Base-by-base conservation (phyloP, 169 alveolate genomes). In the Cryptosporidium canis region DNA sequence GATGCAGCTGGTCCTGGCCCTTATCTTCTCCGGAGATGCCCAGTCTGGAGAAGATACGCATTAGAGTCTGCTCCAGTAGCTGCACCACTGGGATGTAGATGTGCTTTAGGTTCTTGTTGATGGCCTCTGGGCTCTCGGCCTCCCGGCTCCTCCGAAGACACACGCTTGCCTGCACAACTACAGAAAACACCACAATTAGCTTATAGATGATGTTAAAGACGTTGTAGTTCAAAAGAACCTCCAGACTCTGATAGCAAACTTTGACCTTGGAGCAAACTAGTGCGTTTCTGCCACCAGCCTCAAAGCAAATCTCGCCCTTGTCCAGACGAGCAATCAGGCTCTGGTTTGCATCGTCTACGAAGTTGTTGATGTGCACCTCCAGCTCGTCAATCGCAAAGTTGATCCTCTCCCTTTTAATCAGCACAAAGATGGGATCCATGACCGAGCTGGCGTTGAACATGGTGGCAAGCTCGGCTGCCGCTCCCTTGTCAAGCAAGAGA, bases 331-430 rank as follows among this genome's bases (percentile, higher is more conserved):
- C 43, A 18, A 51, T 48, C 24, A 70, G 14, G 14, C 16, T 1
- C 41, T 39, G 14, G 45, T 58, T 77, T 43, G 6, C 21, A 29
- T 77, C 45, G 9, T 77, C 87, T 8, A 77, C 41, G 11, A 43
- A 58, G 16, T 77, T 44, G 43, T 58, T 77, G 27, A 77, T 18
- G 8, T 77, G 55, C n/a, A 44, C n/a, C 16, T 77, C 87, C 18
- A 77, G 44, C 2, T 77, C 87, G 37, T 77, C 87, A 58, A 77
- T 43, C 41, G 87, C 87, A 9, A 77, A 61, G 1, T 41, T 61
- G 41, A 77, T 77, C 18, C 87, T 55, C 35, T 45, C 77, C 39
- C 43, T 77, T 61, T 63, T 77, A 9, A 77, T 24, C 41, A 77
- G 29, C 18, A 44, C 63, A 31, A 77, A 5, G 27, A 77, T 77